Evolutionary conservation across 176 grass and related monocot genomes (phyloP).

Genomic region (Paspalum vaginatum): DNA sequence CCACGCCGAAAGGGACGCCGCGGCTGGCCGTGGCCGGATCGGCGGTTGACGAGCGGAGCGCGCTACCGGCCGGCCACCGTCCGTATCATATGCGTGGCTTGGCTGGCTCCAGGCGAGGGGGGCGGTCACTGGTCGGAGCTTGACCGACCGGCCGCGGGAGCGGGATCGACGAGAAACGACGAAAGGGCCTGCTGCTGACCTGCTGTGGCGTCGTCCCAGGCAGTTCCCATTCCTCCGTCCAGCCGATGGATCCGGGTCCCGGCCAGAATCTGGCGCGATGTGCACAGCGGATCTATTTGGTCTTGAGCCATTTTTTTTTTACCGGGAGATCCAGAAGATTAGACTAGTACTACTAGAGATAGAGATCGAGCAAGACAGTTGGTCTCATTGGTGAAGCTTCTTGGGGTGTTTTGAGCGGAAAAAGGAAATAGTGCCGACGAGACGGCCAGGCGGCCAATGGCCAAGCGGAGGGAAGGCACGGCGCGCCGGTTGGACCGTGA

Average conservation of each 20-base stretch:
- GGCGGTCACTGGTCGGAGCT: conserved; percentile 34
- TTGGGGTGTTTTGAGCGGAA: too few relatives aligned
- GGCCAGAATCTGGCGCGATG: not conserved
- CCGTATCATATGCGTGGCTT: too few relatives aligned
- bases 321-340: not conserved
- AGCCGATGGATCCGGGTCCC: not conserved
- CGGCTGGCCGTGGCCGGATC: not conserved
- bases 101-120: not conserved
- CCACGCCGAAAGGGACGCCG: not conserved
- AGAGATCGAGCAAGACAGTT: too few relatives aligned
- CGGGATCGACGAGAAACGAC: too few relatives aligned
- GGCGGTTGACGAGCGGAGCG: not conserved
- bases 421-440: too few relatives aligned
- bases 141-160: not conserved
- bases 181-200: too few relatives aligned
- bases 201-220: not conserved
- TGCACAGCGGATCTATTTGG: not conserved
- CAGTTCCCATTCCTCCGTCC: conserved; percentile 23
- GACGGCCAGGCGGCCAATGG: too few relatives aligned
- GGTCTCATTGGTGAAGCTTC: too few relatives aligned
- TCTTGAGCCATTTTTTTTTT: not conserved
- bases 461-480: too few relatives aligned
- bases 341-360: too few relatives aligned
- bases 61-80: not conserved
- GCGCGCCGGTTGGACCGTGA: too few relatives aligned